These are phyloP conservation scores for Alternaria solani DNA, from an alignment of 2,329 filamentous ascomycete species.

Conservation along the genomic window DNA sequence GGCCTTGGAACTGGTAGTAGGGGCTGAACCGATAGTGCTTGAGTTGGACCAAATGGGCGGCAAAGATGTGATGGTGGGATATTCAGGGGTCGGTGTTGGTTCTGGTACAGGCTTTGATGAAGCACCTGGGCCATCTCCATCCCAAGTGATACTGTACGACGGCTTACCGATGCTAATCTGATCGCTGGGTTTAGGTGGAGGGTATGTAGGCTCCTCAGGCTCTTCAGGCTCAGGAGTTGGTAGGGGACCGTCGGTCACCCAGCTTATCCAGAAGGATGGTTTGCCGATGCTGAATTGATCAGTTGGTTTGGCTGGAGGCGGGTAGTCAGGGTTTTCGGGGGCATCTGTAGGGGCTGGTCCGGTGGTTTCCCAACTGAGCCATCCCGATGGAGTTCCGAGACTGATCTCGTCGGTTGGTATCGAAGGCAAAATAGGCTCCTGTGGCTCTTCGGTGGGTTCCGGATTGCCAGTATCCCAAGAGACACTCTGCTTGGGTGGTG, in stretches of 20 bases:
- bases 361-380: conserved; percentile 17
- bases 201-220: conserved; percentile 12
- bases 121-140: conserved; percentile 9
- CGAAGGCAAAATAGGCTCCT: conserved; percentile 16
- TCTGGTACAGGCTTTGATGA: conserved; percentile 5
- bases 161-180: conserved; percentile 13
- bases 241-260: conserved; percentile 17
- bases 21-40: neutral
- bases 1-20: neutral
- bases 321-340: conserved; percentile 15
- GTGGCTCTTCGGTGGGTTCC: conserved; percentile 17
- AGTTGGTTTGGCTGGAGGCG: conserved; percentile 20
- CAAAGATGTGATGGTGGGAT: conserved; percentile 2
- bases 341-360: conserved; percentile 10
- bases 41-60: conserved; percentile 6
- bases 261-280: conserved; percentile 26
- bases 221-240: conserved; percentile 13
- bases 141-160: conserved; percentile 14
- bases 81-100: conserved; percentile 11
- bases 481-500: conserved; percentile 28
- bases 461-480: conserved; percentile 26
- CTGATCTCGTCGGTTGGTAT: conserved; percentile 18
- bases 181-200: conserved; percentile 14
- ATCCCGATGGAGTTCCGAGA: conserved; percentile 17
- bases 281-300: conserved; percentile 26